Evolutionary conservation across 495 filamentous ascomycete genomes (phyloP).

Genomic region (Penicillium waksmanii): DNA sequence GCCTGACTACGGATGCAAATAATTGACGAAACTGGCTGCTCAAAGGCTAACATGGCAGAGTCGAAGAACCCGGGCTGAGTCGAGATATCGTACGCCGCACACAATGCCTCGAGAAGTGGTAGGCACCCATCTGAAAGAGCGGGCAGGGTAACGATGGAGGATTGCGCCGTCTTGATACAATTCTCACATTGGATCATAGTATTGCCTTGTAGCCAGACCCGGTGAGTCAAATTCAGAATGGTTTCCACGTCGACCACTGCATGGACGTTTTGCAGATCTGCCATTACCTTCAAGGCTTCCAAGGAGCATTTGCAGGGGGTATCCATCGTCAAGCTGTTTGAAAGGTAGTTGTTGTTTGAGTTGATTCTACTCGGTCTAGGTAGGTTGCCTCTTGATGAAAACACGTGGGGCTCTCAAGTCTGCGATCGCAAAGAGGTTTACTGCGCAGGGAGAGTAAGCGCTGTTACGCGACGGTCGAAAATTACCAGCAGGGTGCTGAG

Average conservation of each 20-base stretch:
- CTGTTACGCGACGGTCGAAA: background rate
- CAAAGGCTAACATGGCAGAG: conserved; percentile 24
- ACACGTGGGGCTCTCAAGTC: too few relatives aligned
- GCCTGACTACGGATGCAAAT: conserved; percentile 40
- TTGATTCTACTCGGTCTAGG: too few relatives aligned
- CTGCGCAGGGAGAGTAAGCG: background rate
- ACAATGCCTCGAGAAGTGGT: conserved; percentile 35
- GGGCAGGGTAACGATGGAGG: conserved; percentile 28
- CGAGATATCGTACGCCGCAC: conserved; percentile 34
- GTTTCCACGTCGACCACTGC: conserved; percentile 35
- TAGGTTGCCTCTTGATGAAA: too few relatives aligned
- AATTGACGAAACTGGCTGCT: conserved; percentile 28
- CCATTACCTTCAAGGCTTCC: conserved; percentile 28
- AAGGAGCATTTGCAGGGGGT: conserved; percentile 30
- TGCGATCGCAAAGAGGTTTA: background rate
- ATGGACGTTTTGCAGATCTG: conserved; percentile 31
- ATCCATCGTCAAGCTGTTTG: conserved; percentile 20
- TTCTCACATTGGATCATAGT: conserved; percentile 30
- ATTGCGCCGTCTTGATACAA: conserved; percentile 26
- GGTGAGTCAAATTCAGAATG: conserved; percentile 31
- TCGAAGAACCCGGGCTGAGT: conserved; percentile 33
- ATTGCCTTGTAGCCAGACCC: conserved; percentile 32
- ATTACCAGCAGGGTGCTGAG: background rate
- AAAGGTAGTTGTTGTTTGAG: background rate
- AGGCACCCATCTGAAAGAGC: conserved; percentile 34